Evolutionary conservation across 2,329 filamentous ascomycete species (phyloP).

Genomic region (Phialemonium atrogriseum): DNA sequence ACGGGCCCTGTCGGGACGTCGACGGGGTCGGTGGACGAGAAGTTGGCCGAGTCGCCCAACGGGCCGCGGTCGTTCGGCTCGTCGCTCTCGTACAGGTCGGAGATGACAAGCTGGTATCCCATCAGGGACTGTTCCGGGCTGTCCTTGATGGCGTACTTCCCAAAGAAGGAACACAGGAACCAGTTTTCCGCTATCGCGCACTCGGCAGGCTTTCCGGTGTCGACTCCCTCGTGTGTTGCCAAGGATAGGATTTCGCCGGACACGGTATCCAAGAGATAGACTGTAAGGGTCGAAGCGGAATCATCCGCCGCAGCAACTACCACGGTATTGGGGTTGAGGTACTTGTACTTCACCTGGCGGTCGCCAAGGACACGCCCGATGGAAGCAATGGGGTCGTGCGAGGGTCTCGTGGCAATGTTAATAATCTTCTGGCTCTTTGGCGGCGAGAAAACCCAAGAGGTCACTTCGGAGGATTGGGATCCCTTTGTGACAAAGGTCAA

Average conservation of each 20-base stretch:
- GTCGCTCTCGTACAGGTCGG: slow-evolving; percentile 85
- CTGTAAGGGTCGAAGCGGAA: slow-evolving; percentile 48
- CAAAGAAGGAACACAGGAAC: slow-evolving; percentile 79
- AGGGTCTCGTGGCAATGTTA: slow-evolving; percentile 57
- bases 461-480: slow-evolving; percentile 31
- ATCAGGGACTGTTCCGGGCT: slow-evolving; percentile 52
- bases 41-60: slow-evolving; percentile 60
- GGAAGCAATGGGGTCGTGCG: slow-evolving; percentile 83
- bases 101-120: slow-evolving; percentile 77
- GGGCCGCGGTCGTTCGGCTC: slow-evolving; percentile 77
- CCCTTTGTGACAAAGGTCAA: slow-evolving; percentile 40
- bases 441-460: slow-evolving; percentile 67
- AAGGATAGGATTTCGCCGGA: slow-evolving; percentile 75
- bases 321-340: slow-evolving; percentile 79
- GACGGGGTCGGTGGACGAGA: slow-evolving; percentile 66
- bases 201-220: slow-evolving; percentile 63
- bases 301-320: slow-evolving; percentile 64
- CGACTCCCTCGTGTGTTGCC: slow-evolving; percentile 62
- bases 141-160: slow-evolving; percentile 49
- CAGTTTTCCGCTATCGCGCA: slow-evolving; percentile 89
- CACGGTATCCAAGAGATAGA: slow-evolving; percentile 79
- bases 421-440: slow-evolving; percentile 59
- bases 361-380: slow-evolving; percentile 92
- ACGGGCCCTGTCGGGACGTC: slow-evolving; percentile 45
- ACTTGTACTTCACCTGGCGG: slow-evolving; percentile 93